A percentile compares a stretch with the other conserved stretches of the same genome.
Conservation (phyloP, 2,329 filamentous ascomycete genomes). For the Sclerotinia trifoliorum region DNA sequence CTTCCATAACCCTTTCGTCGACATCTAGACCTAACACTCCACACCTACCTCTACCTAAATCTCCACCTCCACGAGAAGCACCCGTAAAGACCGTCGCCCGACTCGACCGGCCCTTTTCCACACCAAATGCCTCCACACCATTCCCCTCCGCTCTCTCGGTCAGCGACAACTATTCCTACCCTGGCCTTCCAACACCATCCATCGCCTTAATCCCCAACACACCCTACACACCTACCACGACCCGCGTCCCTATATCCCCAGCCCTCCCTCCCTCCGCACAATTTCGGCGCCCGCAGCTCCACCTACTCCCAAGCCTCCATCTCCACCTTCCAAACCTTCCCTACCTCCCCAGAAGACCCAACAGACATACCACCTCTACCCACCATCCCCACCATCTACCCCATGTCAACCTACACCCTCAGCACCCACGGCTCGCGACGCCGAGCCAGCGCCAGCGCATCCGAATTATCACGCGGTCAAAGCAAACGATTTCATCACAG, state of each 20-base stretch:
- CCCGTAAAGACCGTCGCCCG: background rate
- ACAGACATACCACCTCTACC: constrained; percentile 5
- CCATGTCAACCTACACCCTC: background rate
- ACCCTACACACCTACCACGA: background rate
- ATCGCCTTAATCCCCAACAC: constrained; percentile 5
- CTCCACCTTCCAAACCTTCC: constrained; percentile 15
- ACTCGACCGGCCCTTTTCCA: constrained; percentile 1
- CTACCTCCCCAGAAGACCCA: constrained; percentile 10
- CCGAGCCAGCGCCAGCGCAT: background rate
- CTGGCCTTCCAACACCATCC: background rate
- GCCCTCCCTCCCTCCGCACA: background rate
- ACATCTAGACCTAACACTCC: constrained; percentile 10
- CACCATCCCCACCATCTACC: constrained; percentile 1
- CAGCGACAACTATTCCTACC: background rate
- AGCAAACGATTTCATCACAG: background rate
- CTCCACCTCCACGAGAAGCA: background rate
- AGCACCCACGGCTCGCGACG: background rate
- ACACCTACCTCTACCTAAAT: background rate
- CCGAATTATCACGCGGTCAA: background rate
- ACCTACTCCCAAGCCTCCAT: constrained; percentile 9
- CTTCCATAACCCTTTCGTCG: constrained; percentile 1
- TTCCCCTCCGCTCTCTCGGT: no score
- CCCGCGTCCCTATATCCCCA: background rate
- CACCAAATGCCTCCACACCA: background rate
- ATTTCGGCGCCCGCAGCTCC: constrained; percentile 12